phyloP scores from a whole-genome alignment of 345 rosid species.

The Turnera subulata region DNA sequence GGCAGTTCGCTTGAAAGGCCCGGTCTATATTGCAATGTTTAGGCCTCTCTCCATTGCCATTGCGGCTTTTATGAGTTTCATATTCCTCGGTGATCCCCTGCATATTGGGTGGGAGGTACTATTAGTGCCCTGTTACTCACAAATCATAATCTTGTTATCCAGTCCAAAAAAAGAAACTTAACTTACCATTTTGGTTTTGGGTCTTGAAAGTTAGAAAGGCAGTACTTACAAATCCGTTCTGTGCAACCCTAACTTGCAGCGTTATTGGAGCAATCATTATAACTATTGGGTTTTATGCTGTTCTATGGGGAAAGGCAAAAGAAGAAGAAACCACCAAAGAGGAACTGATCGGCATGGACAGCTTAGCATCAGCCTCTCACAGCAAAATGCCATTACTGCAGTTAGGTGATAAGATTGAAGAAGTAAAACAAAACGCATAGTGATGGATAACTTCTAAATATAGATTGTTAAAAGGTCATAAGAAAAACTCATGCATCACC shows the following conservation, averaged over 20 bases:
- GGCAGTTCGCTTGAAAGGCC: slow-evolving; percentile 24
- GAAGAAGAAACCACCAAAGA: background rate
- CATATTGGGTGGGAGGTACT: slow-evolving; percentile 19
- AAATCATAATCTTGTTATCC: background rate
- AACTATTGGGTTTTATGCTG: slow-evolving; percentile 14
- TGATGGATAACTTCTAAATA: no score
- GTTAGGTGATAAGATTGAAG: background rate
- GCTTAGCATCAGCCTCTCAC: no score
- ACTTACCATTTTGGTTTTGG: background rate
- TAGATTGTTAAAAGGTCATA: no score
- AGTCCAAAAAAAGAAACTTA: background rate
- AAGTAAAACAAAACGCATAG: background rate
- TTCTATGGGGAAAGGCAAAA: slow-evolving; percentile 14
- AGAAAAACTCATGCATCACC: no score
- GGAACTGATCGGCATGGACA: no score
- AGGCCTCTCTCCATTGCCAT: slow-evolving; percentile 27
- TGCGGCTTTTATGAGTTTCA: slow-evolving; percentile 13
- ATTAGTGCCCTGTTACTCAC: no score
- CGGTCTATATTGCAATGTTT: slow-evolving; percentile 27
- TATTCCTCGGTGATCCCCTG: slow-evolving; percentile 21
- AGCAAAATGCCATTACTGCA: background rate
- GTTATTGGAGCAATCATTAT: slow-evolving; percentile 18
- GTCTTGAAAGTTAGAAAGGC: no score
- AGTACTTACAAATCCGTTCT: no score
- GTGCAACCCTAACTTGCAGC: background rate